A percentile compares a stretch with the other conserved stretches of the same genome.
Conservation (phyloP, 495 filamentous ascomycete species). For the Penicillium salamii region DNA sequence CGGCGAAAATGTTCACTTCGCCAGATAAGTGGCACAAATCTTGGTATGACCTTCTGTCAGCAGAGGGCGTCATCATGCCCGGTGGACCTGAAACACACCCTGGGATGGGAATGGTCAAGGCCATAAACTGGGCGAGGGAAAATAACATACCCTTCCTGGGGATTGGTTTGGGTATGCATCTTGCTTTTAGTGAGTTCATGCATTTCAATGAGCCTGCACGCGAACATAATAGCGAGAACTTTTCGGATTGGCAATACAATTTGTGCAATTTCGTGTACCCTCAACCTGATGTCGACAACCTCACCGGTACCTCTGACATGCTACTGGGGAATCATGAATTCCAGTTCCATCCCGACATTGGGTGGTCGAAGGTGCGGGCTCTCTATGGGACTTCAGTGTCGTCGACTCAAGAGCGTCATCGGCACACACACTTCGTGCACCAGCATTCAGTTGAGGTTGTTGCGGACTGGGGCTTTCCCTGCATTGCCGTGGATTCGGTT, state of each 20-base stretch:
- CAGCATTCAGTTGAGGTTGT: too few relatives aligned
- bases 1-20: constrained; percentile 45
- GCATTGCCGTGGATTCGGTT: constrained; percentile 62
- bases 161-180: constrained; percentile 88
- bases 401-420: not conserved
- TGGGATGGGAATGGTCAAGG: constrained; percentile 79
- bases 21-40: constrained; percentile 78
- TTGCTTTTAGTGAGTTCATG: constrained; percentile 85
- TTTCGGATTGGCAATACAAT: too few relatives aligned
- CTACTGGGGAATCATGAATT: constrained; percentile 71
- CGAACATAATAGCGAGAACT: too few relatives aligned
- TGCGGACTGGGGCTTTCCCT: too few relatives aligned
- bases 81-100: constrained; percentile 81
- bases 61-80: constrained; percentile 50
- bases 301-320: constrained; percentile 91
- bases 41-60: constrained; percentile 71
- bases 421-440: not conserved
- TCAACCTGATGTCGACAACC: constrained; percentile 61
- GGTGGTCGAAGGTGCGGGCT: constrained; percentile 70
- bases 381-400: constrained; percentile 55
- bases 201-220: constrained; percentile 62
- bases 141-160: constrained; percentile 77
- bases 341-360: constrained; percentile 66
- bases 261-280: too few relatives aligned
- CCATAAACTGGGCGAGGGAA: constrained; percentile 74